Evolutionary conservation across 1,284 basidiomycete genomes (phyloP), one percentile per base, ranked within the genome.

Genomic region (Pulchroboletus neoregius): DNA sequence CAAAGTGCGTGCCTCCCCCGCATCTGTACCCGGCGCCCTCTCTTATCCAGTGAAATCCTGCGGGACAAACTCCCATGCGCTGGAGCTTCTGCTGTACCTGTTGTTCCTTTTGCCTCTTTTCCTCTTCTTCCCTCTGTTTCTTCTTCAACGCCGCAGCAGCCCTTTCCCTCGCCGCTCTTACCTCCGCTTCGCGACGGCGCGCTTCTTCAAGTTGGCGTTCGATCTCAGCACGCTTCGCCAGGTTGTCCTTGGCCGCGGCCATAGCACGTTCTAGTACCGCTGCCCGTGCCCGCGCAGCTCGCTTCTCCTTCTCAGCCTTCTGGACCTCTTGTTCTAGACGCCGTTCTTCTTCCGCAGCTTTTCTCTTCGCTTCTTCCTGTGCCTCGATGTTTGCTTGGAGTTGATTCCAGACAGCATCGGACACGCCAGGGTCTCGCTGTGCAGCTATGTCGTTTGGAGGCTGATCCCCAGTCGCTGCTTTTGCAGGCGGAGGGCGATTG

Each of bases 31-130:
- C 76, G 11, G 33, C 35, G 1, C 34, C 50, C 36, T 71, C 60
- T 39, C 67, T 72, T 44, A 76, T 74, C 83, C 82, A 85, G 16
- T 41, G 57, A 55, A 41, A 84, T 9, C 82, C 82, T 5, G 49
- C 63, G 1, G 60, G 52, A 56, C 82, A 84, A 6, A 76, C 58
- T 0, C 82, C 82, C 71, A 82, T 72, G 0, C 53, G 10, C 0
- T 69, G 66, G 10, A 84, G 58, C 50, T 69, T 75, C 31, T 15
- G 46, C 56, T 82, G 80, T 3, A 67, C 70, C 53, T 68, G 61
- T 4, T 62, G 65, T 46, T 60, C 67, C 54, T 71, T 54, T 42
- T 61, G 53, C 46, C 57, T 56, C 52, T 64, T 60, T 57, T 47
- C 53, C 15, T 61, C 63, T 50, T 77, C 70, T 23, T 68, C 70